Percentiles rank a stretch among this genome's conserved stretches.
Evolutionary conservation across 768 basidiomycete species (phyloP).

Genomic region (Rhodotorula babjevae): DNA sequence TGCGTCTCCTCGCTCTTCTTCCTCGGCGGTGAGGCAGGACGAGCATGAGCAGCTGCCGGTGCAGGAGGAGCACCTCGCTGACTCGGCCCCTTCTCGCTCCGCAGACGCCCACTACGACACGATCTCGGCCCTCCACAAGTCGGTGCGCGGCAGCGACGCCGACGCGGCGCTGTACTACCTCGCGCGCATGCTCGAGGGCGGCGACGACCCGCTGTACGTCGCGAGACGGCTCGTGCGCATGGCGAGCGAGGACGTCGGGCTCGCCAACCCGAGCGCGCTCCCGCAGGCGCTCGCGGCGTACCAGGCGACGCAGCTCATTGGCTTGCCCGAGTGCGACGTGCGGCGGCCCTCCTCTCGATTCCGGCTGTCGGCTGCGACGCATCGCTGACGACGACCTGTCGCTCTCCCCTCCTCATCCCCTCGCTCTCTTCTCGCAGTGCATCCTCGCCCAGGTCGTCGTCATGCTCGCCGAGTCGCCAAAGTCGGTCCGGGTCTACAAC

Average conservation of each 20-base stretch:
- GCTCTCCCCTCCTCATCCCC: too few species aligned
- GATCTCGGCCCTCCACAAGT: conserved; percentile 66
- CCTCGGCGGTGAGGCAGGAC: not conserved
- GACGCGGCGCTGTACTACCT: conserved; percentile 83
- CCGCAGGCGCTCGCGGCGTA: conserved; percentile 55
- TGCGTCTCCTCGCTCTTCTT: not conserved
- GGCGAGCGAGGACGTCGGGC: conserved; percentile 75
- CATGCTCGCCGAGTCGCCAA: conserved; percentile 75
- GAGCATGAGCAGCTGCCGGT: too few species aligned
- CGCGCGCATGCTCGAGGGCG: conserved; percentile 52
- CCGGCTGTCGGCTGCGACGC: too few species aligned
- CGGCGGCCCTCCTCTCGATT: conserved; percentile 2
- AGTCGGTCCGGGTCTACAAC: conserved; percentile 72
- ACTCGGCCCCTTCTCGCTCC: not conserved
- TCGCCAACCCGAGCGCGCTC: conserved; percentile 71
- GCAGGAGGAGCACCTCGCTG: not conserved
- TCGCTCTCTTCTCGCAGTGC: conserved; percentile 49
- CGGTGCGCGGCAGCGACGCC: conserved; percentile 68
- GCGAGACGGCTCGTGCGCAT: conserved; percentile 71
- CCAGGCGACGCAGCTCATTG: conserved; percentile 48
- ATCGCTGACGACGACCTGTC: too few species aligned
- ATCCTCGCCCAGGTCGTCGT: conserved; percentile 71
- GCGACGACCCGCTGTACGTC: conserved; percentile 66
- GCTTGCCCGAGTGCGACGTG: conserved; percentile 70
- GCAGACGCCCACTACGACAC: conserved; percentile 40